phyloP scores from a whole-genome alignment of 495 filamentous ascomycete species.

The Parachaetomium inaequale region DNA sequence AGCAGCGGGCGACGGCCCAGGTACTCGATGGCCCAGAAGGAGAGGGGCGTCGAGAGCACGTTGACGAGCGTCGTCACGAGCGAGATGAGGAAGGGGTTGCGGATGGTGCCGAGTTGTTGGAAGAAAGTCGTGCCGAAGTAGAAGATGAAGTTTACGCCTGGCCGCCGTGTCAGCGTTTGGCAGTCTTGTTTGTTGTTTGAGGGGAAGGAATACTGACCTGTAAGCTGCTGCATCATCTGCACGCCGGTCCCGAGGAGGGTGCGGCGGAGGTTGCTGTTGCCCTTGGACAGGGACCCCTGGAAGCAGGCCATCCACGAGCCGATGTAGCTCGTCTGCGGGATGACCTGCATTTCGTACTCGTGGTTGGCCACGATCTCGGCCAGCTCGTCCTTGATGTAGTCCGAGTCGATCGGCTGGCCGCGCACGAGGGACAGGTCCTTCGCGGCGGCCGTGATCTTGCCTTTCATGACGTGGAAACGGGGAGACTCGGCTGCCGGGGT shows the following conservation, averaged over 20 bases:
- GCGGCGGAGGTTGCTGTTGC: slow-evolving; percentile 60
- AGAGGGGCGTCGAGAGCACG: slow-evolving; percentile 71
- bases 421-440: slow-evolving; percentile 62
- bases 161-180: neutral
- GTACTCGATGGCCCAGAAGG: slow-evolving; percentile 76
- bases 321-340: slow-evolving; percentile 60
- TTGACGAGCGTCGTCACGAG: slow-evolving; percentile 84
- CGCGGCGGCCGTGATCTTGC: slow-evolving; percentile 59
- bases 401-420: slow-evolving; percentile 60
- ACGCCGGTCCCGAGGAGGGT: slow-evolving; percentile 66
- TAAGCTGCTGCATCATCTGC: slow-evolving; percentile 69
- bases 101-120: slow-evolving; percentile 63
- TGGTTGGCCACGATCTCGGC: slow-evolving; percentile 79
- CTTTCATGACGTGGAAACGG: slow-evolving; percentile 73
- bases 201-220: slow-evolving; percentile 11
- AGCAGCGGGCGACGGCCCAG: slow-evolving; percentile 76
- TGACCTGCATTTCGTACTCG: slow-evolving; percentile 68
- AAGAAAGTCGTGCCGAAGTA: slow-evolving; percentile 84
- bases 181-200: neutral
- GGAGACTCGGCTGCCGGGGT: slow-evolving; percentile 63
- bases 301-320: slow-evolving; percentile 64
- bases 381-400: slow-evolving; percentile 64
- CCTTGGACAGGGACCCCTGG: slow-evolving; percentile 52
- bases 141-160: slow-evolving; percentile 79
- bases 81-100: slow-evolving; percentile 72